Percentiles rank a stretch among this genome's conserved stretches.
Evolutionary conservation across 2,329 filamentous ascomycete species (phyloP).

Genomic region (Phialophora macrospora): DNA sequence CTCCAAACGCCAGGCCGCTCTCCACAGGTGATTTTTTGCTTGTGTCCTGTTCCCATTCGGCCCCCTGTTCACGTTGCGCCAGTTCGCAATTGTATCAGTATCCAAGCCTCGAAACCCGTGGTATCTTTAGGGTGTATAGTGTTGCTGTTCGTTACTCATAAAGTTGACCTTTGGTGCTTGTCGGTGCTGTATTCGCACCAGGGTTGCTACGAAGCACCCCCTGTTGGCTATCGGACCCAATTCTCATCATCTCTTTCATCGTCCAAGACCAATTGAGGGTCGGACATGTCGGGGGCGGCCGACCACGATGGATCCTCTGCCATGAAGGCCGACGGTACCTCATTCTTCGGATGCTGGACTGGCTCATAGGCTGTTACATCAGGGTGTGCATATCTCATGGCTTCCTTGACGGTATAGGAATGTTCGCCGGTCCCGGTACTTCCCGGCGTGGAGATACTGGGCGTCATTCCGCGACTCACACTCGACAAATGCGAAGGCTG

Average conservation of each 20-base stretch:
- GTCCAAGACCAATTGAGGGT: slow-evolving; percentile 34
- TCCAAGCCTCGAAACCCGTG: slow-evolving; percentile 4
- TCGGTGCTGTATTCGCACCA: slow-evolving; percentile 1
- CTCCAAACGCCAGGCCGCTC: background rate
- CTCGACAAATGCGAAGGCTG: slow-evolving; percentile 29
- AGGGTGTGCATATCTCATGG: slow-evolving; percentile 39
- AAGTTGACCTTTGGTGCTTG: background rate
- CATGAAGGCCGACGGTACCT: slow-evolving; percentile 20
- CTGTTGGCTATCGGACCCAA: slow-evolving; percentile 35
- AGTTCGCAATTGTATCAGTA: background rate
- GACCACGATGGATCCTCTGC: slow-evolving; percentile 39
- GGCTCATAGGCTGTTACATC: slow-evolving; percentile 15
- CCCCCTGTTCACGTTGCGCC: background rate
- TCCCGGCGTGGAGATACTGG: slow-evolving; percentile 32
- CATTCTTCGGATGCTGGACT: slow-evolving; percentile 10
- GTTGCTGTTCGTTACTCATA: slow-evolving; percentile 13
- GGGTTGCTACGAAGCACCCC: background rate
- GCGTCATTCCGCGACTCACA: slow-evolving; percentile 36
- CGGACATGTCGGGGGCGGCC: slow-evolving; percentile 34
- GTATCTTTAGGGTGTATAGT: slow-evolving; percentile 7
- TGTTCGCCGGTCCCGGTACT: slow-evolving; percentile 32
- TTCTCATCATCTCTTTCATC: slow-evolving; percentile 39
- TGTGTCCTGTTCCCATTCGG: background rate
- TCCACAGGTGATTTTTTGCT: background rate
- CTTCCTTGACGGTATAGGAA: slow-evolving; percentile 37